Conservation (phyloP, 192 early-diverging fungal genomes). For the Entophlyctis helioformis region DNA sequence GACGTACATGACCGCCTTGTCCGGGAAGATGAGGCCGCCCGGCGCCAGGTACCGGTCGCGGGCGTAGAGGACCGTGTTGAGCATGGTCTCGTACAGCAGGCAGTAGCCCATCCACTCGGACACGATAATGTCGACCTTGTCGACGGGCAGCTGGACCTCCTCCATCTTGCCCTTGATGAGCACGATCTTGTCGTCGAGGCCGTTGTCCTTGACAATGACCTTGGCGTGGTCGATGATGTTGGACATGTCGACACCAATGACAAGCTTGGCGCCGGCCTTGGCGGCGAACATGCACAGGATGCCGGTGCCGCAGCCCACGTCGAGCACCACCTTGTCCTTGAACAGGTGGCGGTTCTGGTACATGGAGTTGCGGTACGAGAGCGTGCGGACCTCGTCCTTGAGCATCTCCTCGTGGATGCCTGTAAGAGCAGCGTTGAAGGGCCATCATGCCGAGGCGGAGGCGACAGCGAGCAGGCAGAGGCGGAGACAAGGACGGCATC, state of each 20-base stretch:
- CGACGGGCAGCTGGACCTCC: slow-evolving; percentile 84
- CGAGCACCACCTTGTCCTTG: slow-evolving; percentile 92
- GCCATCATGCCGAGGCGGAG: no score
- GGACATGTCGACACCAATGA: slow-evolving; percentile 94
- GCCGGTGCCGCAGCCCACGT: slow-evolving; percentile 99
- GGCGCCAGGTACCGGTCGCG: slow-evolving; percentile 84
- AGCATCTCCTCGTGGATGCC: slow-evolving; percentile 94
- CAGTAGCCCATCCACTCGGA: slow-evolving; percentile 99
- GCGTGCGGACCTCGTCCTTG: slow-evolving; percentile 94
- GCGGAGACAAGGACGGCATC: not conserved
- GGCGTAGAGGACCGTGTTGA: slow-evolving; percentile 97
- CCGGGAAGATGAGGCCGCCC: slow-evolving; percentile 84
- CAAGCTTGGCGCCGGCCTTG: slow-evolving; percentile 91
- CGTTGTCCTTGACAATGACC: slow-evolving; percentile 89
- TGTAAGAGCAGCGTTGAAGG: slow-evolving; percentile 4
- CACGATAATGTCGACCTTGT: slow-evolving; percentile 97
- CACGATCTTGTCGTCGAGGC: slow-evolving; percentile 73
- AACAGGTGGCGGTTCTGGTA: slow-evolving; percentile 94
- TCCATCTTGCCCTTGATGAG: slow-evolving; percentile 96
- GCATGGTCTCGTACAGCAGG: slow-evolving; percentile 96
- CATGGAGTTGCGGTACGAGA: slow-evolving; percentile 85
- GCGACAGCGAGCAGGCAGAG: no score
- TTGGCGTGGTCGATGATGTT: slow-evolving; percentile 95
- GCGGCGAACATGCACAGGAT: slow-evolving; percentile 99
- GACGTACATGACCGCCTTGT: slow-evolving; percentile 77